These are phyloP conservation scores for Lunasporangiospora selenospora DNA, from an alignment of 192 early-diverging fungal genomes.

Conservation along the genomic window DNA sequence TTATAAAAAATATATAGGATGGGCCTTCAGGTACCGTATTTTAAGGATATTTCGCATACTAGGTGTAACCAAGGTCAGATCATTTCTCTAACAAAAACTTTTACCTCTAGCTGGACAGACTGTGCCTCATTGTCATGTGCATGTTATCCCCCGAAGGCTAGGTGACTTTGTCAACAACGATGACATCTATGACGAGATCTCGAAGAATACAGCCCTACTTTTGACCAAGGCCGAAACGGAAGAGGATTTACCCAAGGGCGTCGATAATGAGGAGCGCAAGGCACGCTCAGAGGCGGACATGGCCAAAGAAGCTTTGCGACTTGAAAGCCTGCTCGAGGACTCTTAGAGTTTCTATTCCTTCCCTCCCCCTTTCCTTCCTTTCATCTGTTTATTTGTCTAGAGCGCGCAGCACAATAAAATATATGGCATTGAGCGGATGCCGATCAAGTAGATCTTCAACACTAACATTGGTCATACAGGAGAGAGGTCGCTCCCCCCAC, in stretches of 20 bases:
- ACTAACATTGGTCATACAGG: too few relatives aligned
- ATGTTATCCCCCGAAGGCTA: conserved; percentile 83
- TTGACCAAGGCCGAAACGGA: conserved; percentile 5
- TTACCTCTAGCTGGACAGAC: conserved; percentile 55
- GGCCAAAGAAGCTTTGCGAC: conserved; percentile 65
- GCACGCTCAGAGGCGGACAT: conserved; percentile 84
- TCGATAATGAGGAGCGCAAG: conserved; percentile 75
- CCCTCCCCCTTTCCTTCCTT: too few relatives aligned
- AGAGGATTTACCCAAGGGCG: conserved; percentile 2
- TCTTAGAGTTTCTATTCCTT: too few relatives aligned
- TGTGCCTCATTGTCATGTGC: conserved; percentile 91
- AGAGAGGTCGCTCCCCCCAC: too few relatives aligned
- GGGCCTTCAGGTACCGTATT: conserved; percentile 68
- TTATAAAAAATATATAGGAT: conserved; percentile 56
- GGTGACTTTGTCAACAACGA: conserved; percentile 90
- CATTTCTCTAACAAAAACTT: background rate
- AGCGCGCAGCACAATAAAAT: too few relatives aligned
- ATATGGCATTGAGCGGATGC: too few relatives aligned
- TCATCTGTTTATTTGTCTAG: too few relatives aligned
- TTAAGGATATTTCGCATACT: too few relatives aligned
- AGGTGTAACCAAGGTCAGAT: too few relatives aligned
- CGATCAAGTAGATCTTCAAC: too few relatives aligned
- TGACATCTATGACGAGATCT: conserved; percentile 84
- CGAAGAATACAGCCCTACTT: conserved; percentile 52
- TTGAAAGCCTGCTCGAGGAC: conserved; percentile 7